phyloP scores from a whole-genome alignment of 768 basidiomycete species.

The Gyrodon lividus region DNA sequence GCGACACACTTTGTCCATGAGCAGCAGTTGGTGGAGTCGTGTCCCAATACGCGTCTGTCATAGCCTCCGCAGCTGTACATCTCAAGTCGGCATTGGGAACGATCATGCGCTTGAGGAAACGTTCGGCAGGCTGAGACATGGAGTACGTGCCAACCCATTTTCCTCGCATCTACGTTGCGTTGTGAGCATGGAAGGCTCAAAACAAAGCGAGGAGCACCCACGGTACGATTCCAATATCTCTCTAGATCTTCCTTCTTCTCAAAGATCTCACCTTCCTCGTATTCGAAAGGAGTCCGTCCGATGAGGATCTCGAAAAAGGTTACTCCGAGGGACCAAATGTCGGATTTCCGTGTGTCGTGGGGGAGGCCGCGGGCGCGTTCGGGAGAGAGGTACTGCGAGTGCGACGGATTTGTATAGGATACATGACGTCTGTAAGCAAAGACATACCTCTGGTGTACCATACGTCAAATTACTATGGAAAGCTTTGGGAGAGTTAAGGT shows the following conservation, averaged over 20 bases:
- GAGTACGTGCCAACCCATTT: constrained; percentile 74
- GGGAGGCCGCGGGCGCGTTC: constrained; percentile 84
- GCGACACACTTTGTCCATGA: constrained; percentile 42
- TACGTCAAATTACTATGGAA: constrained; percentile 84
- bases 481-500: constrained; percentile 56
- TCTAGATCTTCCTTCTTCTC: constrained; percentile 77
- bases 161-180: constrained; percentile 55
- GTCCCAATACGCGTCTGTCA: constrained; percentile 69
- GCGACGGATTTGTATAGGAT: not conserved
- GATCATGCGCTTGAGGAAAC: constrained; percentile 73
- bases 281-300: constrained; percentile 90
- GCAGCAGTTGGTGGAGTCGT: constrained; percentile 27
- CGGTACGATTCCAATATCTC: constrained; percentile 84
- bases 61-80: constrained; percentile 64
- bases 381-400: constrained; percentile 79
- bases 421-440: not conserved
- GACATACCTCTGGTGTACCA: constrained; percentile 83
- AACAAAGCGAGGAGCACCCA: constrained; percentile 30
- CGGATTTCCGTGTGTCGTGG: constrained; percentile 93
- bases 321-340: constrained; percentile 81
- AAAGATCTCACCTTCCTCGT: constrained; percentile 77
- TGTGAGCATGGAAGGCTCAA: not conserved
- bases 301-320: constrained; percentile 94
- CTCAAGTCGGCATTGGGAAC: constrained; percentile 79
- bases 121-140: constrained; percentile 67